These are phyloP conservation scores for Colletotrichum sp. DNA, from an alignment of 2,329 filamentous ascomycete species.

Conservation along the genomic window DNA sequence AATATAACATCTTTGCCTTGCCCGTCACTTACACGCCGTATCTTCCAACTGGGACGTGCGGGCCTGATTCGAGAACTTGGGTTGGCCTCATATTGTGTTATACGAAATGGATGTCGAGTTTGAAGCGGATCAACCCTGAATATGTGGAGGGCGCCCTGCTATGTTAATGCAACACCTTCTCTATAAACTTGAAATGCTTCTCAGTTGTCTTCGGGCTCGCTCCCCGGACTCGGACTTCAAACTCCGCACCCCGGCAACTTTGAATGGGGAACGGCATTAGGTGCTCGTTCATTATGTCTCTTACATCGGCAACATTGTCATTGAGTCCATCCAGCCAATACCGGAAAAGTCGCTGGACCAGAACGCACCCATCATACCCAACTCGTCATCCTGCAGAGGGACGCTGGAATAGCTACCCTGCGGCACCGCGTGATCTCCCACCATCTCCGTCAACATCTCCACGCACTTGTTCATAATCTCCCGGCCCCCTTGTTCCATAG, in stretches of 20 bases:
- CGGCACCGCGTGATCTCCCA: not conserved
- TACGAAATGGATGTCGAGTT: too few relatives aligned
- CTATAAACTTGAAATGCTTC: not conserved
- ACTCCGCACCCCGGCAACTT: not conserved
- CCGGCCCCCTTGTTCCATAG: not conserved
- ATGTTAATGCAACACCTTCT: fast-evolving
- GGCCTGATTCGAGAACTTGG: too few relatives aligned
- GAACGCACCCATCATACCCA: not conserved
- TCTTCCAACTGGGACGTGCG: too few relatives aligned
- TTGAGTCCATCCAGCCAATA: not conserved
- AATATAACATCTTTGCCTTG: too few relatives aligned
- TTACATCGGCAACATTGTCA: not conserved
- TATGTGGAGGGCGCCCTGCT: not conserved
- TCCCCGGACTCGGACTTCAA: not conserved
- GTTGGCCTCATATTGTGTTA: too few relatives aligned
- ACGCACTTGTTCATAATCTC: not conserved
- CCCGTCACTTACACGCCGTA: too few relatives aligned
- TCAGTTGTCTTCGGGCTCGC: not conserved
- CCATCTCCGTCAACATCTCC: not conserved
- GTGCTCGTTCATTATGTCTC: not conserved
- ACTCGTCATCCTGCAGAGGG: not conserved
- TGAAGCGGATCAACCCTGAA: not conserved
- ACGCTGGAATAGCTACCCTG: not conserved
- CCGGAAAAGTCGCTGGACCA: not conserved
- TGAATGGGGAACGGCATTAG: not conserved